Percentiles rank a stretch among this genome's conserved stretches.
Conservation (phyloP, 345 rosid species). For the Salix exigua region DNA sequence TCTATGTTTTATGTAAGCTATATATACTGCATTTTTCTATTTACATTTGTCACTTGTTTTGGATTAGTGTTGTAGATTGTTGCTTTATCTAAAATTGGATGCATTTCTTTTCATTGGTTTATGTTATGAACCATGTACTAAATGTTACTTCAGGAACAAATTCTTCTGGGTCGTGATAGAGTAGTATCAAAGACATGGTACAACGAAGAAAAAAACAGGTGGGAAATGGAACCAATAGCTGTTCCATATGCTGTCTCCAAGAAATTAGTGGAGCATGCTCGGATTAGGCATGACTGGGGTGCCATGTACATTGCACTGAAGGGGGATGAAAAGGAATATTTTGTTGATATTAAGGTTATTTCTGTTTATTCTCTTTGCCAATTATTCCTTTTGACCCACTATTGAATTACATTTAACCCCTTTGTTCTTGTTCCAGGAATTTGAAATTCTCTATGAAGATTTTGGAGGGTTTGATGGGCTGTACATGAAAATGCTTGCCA, state of each 20-base stretch:
- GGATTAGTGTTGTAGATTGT: background rate
- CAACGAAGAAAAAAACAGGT: slow-evolving; percentile 66
- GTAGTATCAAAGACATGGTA: slow-evolving; percentile 84
- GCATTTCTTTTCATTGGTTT: slow-evolving; percentile 6
- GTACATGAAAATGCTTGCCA: slow-evolving; percentile 87
- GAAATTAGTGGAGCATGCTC: slow-evolving; percentile 67
- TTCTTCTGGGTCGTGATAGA: slow-evolving; percentile 87
- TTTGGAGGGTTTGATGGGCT: slow-evolving; percentile 94
- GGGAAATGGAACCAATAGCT: slow-evolving; percentile 91
- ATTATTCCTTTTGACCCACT: slow-evolving; percentile 4
- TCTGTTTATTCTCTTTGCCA: slow-evolving; percentile 12
- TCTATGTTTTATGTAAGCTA: no score
- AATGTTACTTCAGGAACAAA: slow-evolving; percentile 52
- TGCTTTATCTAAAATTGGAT: background rate
- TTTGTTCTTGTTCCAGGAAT: slow-evolving; percentile 55
- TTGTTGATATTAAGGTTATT: slow-evolving; percentile 69
- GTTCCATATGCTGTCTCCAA: slow-evolving; percentile 84
- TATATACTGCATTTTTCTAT: background rate
- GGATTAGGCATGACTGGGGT: slow-evolving; percentile 94
- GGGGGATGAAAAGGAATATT: slow-evolving; percentile 78
- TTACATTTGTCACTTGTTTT: background rate
- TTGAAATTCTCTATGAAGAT: slow-evolving; percentile 73
- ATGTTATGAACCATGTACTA: slow-evolving; percentile 14
- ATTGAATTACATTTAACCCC: slow-evolving; percentile 20
- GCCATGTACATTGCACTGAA: slow-evolving; percentile 73